Evolutionary conservation across 139 green algal genomes (phyloP).

Genomic region (Micractinium conductrix): DNA sequence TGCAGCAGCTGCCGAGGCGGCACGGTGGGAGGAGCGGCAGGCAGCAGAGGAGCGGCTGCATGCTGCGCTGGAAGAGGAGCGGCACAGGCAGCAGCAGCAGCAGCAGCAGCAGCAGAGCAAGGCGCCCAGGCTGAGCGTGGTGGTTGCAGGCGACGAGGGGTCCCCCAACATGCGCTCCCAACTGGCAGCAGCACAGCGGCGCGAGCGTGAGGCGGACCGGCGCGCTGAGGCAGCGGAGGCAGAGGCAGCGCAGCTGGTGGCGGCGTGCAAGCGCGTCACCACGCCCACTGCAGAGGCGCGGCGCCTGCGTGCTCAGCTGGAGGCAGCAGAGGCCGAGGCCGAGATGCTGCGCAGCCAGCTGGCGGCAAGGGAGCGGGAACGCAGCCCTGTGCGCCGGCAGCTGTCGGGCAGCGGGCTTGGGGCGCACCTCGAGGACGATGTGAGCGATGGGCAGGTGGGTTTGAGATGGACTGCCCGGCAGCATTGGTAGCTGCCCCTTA

Average conservation of each 20-base stretch:
- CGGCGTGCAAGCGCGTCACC: not conserved
- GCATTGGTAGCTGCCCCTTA: too few species aligned
- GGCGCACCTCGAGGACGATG: slow-evolving; percentile 16
- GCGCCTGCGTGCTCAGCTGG: not conserved
- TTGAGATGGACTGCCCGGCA: not conserved
- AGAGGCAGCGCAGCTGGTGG: not conserved
- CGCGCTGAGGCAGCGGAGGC: slow-evolving; percentile 3
- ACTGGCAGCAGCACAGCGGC: not conserved
- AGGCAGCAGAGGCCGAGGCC: slow-evolving; percentile 7
- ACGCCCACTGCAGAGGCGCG: not conserved
- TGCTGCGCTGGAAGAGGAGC: not conserved
- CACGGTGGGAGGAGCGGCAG: slow-evolving; percentile 12
- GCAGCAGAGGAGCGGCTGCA: not conserved
- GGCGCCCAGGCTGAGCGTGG: not conserved
- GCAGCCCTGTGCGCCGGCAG: not conserved
- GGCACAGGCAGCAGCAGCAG: not conserved
- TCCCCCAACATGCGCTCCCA: not conserved
- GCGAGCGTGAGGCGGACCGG: not conserved
- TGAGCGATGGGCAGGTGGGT: not conserved
- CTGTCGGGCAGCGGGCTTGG: not conserved
- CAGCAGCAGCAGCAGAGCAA: too few species aligned
- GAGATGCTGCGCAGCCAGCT: slow-evolving; percentile 22
- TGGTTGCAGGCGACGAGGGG: not conserved
- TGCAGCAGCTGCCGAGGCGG: not conserved
- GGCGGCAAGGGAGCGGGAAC: not conserved